Evolutionary conservation across 768 basidiomycete species (phyloP), one percentile per base, ranked within the genome.

Genomic region (Lactifluus echinatus): DNA sequence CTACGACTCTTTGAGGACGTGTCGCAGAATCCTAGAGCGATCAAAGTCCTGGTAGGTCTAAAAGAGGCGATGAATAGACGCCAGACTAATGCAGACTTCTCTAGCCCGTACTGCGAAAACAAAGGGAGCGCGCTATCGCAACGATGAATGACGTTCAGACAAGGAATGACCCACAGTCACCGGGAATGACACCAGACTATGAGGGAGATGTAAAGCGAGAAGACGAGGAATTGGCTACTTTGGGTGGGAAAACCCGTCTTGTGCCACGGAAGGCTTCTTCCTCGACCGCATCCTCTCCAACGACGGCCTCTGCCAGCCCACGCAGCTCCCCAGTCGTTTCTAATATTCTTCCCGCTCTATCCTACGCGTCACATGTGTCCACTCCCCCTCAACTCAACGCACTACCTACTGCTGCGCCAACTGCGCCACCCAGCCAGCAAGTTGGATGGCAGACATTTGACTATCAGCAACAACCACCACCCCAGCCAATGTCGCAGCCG

Each of bases 161-260:
- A 34, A 67, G 66, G 44, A 61, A 58, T 8, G 60, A 67, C 12
- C 64, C 70, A 12, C 71, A 73, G 36, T 65, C 71, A 1, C 76
- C 63, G 4, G 26, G 56, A 28, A 50, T 51, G 42, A 46, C 57
- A 29, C 56, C 63, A 37, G 61, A 63, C 7, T 54, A 51, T 15
- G 56, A 63, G 12, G 49, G 50, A 5, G 73, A 68, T 17, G 70
- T 82, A 57, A 84, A 85, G 66, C 76, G 74, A 53, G 84, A 85
- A 63, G 76, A 75, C 24, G 83, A 84, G 37, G 84, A 83, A 55
- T 65, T 85, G 37, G 76, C 80, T 6, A 78, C 77, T 2, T 75
- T 85, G 11, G 80, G 82, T 23, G 84, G 85, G 3, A 79, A 79
- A 71, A 84, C 83, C 8, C 76, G 83, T 21, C 75, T 85, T 2